Base-by-base conservation (phyloP, 495 filamentous ascomycete species). In the Aspergillus leporis region DNA sequence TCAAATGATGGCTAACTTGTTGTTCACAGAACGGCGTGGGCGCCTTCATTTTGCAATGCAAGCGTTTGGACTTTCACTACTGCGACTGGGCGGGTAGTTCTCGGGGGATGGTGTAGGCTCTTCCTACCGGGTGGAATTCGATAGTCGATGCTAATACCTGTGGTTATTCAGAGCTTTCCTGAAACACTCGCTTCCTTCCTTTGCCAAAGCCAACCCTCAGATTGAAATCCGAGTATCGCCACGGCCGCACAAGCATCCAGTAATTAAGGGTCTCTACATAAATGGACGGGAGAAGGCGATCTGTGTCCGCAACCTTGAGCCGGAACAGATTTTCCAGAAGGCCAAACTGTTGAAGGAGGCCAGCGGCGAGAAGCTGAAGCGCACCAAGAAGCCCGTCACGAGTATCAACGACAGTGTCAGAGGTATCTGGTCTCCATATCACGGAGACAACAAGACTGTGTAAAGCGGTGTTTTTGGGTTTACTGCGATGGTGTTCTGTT, bases 41-140 rank as follows among this genome's bases (percentile, higher is more conserved):
- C 58, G 91, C 93, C 64, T 98, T 98, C 78, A 90, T 98, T 74
- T 83, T 96, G 59, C 93, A 96, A 85, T 98, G 94, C 84, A 96
- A 90, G 76, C 88, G 88, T 61, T 81, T 98, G 70, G 90, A 96
- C 70, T 89, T 98, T 68, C 90, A 96, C 76, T 98, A 96, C 81
- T 97, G 94, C 79, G 92, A 97, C 79, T 91, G 87, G 83, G 90
- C 88, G 6, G 94, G 93, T 62, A 92, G 89, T 73, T 97, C 93
- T 34, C 83, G 76, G 58, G 94, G 94, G 70, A 97, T 98, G 92
- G 92, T 93, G 92, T 96, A 79, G 64, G 86, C 76, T 47, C 53
- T 45, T n/a, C 31, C 32, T 61, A 12, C 31, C 3, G 38, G 40
- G 10, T 53, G 43, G 7, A 47, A n/a, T n/a, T 23, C 3, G 18